Conservation (phyloP, 1,284 basidiomycete genomes). For the Veloporphyrellus conicus region DNA sequence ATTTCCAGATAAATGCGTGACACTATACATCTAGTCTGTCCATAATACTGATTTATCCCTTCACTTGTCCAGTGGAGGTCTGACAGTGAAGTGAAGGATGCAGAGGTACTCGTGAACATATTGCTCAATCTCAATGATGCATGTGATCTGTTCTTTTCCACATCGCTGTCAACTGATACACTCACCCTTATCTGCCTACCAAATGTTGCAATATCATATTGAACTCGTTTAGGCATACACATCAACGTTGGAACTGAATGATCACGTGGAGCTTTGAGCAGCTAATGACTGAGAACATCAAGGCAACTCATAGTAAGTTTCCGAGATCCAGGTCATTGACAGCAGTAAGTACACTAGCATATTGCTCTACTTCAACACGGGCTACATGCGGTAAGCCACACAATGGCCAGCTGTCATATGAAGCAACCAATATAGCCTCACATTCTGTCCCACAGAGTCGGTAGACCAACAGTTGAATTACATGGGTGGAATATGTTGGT, state of each 20-base stretch:
- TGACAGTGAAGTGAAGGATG: too few species aligned
- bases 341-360: slow-evolving; percentile 3
- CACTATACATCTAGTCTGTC: too few species aligned
- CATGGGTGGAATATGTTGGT: slow-evolving; percentile 36
- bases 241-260: slow-evolving; percentile 19
- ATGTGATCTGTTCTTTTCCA: too few species aligned
- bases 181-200: neutral
- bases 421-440: slow-evolving; percentile 32
- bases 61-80: too few species aligned
- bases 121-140: too few species aligned
- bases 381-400: slow-evolving; percentile 35
- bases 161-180: neutral
- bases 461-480: slow-evolving; percentile 41
- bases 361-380: slow-evolving; percentile 35
- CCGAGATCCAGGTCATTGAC: slow-evolving; percentile 28
- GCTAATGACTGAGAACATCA: slow-evolving; percentile 30
- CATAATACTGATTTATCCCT: too few species aligned
- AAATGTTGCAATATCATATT: neutral
- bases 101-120: too few species aligned
- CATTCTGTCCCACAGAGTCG: slow-evolving; percentile 37
- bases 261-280: slow-evolving; percentile 25
- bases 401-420: slow-evolving; percentile 37
- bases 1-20: too few species aligned
- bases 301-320: slow-evolving; percentile 28
- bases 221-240: slow-evolving; percentile 23